These are phyloP conservation scores for Yamadazyma kanchanaburiensis DNA, from an alignment of 1,139 yeast species.

Conservation along the genomic window DNA sequence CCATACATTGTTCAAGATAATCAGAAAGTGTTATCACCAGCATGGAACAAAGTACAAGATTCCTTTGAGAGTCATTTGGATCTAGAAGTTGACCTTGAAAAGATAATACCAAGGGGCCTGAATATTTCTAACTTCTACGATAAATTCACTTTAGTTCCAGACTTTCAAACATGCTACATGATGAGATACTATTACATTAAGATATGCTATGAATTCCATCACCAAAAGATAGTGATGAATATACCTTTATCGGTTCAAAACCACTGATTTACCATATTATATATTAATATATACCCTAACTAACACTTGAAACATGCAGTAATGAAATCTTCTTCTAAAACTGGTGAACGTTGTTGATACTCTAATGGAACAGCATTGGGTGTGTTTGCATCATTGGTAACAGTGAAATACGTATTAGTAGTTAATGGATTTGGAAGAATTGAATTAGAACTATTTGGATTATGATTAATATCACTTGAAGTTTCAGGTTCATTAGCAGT, in stretches of 20 bases:
- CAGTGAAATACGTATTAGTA: neutral
- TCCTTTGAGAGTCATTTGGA: slow-evolving; percentile 5
- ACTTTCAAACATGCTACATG: slow-evolving; percentile 36
- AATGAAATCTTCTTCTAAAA: slow-evolving; percentile 14
- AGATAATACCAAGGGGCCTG: too few relatives aligned
- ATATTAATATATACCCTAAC: neutral
- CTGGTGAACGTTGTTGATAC: neutral
- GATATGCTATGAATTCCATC: slow-evolving; percentile 26
- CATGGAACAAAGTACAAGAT: slow-evolving; percentile 4
- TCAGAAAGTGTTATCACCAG: slow-evolving; percentile 1
- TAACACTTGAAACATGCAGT: slow-evolving; percentile 13
- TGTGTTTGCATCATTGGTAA: slow-evolving; percentile 19
- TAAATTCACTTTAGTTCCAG: slow-evolving; percentile 31
- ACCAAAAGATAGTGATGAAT: slow-evolving; percentile 27
- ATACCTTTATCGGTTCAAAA: slow-evolving; percentile 26
- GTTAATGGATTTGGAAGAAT: slow-evolving; percentile 11
- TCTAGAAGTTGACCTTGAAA: slow-evolving; percentile 7
- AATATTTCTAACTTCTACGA: slow-evolving; percentile 10
- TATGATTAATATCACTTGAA: slow-evolving; percentile 1
- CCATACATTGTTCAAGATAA: slow-evolving; percentile 7
- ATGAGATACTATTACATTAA: slow-evolving; percentile 34
- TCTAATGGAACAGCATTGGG: slow-evolving; percentile 24
- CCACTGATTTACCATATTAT: too few relatives aligned
- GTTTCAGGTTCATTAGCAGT: neutral
- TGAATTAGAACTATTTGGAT: slow-evolving; percentile 20